Evolutionary conservation across 495 filamentous ascomycete genomes (phyloP), one percentile per base, ranked within the genome.

Genomic region (Amphirosellinia nigrospora): DNA sequence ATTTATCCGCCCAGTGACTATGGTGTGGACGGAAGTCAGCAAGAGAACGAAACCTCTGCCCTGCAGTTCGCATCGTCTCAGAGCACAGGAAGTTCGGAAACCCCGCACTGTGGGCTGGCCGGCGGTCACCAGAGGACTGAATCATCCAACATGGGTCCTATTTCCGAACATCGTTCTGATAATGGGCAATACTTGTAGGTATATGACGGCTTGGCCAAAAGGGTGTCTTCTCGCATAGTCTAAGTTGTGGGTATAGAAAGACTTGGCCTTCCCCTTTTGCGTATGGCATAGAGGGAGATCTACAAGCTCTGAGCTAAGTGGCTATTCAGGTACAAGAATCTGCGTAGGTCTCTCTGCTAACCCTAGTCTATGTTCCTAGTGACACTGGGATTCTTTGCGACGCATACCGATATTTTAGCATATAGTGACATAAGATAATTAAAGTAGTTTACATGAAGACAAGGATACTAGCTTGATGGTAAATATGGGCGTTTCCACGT

Each of bases 1-100:
- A 66, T 28, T 8, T 66, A 66, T 21, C 30, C 64, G 64, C 48
- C 64, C 2, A 66, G 64, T 26, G 64, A 55, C n/a, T 50, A 46
- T 46, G 45, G 3, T 8, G 30, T 0, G 43, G 43, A 53, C 9
- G 30, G 11, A 3, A 66, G 64, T 13, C 64, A 66, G 30, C 34
- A 34, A n/a, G 64, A 39, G 4, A 66, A 48, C 34, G 64, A 56
- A 34, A 66, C 46, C 0, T 43, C 61, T 23, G 36, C 61, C 30
- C 36, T 64, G 21, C 48, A 46, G 10, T 66, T 66, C 21, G 30
- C 43, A 13, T 66, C 64, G 38, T 48, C 64, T 4, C 64, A 66
- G 21, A 55, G 46, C 50, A 66, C 64, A 32, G 64, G 64, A 4
- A 30, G 48, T 34, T 30, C 64, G 48, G 64, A 66, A 5, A 55